Evolutionary conservation across 2,329 filamentous ascomycete genomes (phyloP).

Genomic region (Catunica adiposa): DNA sequence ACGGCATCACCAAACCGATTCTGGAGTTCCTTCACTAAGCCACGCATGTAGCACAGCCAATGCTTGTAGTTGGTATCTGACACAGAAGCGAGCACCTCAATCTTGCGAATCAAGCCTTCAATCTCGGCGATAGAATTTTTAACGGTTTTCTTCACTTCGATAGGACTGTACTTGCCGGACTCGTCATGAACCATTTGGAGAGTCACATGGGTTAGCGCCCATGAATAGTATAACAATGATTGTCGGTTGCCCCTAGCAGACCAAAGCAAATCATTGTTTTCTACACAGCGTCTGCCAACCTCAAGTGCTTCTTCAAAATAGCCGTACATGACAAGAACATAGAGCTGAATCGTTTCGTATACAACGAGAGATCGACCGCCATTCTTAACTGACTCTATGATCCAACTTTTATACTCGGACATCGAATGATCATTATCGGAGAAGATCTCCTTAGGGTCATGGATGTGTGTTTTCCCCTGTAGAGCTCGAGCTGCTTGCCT

Average conservation of each 20-base stretch:
- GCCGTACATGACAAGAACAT: conserved; percentile 46
- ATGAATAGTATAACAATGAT: conserved; percentile 42
- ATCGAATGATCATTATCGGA: conserved; percentile 51
- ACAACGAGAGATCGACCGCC: conserved; percentile 48
- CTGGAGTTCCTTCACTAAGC: conserved; percentile 49
- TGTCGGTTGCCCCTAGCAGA: conserved; percentile 41
- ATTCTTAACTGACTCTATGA: conserved; percentile 34
- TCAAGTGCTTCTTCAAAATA: conserved; percentile 44
- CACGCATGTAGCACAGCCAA: conserved; percentile 52
- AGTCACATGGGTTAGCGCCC: conserved; percentile 37
- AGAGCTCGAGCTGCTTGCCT: conserved; percentile 52
- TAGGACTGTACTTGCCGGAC: conserved; percentile 20
- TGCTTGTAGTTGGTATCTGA: conserved; percentile 55
- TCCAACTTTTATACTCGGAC: conserved; percentile 41
- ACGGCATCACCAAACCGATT: conserved; percentile 42
- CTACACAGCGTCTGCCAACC: conserved; percentile 34
- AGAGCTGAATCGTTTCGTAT: conserved; percentile 51
- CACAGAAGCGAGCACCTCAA: conserved; percentile 40
- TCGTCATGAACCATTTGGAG: conserved; percentile 31
- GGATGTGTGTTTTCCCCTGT: conserved; percentile 51
- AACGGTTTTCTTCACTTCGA: conserved; percentile 22
- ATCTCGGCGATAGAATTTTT: conserved; percentile 36
- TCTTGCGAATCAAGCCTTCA: conserved; percentile 37
- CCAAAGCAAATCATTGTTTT: conserved; percentile 36
- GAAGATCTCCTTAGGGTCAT: conserved; percentile 40